Base-by-base conservation (phyloP, 768 basidiomycete genomes). In the Naematelia aurantialba region DNA sequence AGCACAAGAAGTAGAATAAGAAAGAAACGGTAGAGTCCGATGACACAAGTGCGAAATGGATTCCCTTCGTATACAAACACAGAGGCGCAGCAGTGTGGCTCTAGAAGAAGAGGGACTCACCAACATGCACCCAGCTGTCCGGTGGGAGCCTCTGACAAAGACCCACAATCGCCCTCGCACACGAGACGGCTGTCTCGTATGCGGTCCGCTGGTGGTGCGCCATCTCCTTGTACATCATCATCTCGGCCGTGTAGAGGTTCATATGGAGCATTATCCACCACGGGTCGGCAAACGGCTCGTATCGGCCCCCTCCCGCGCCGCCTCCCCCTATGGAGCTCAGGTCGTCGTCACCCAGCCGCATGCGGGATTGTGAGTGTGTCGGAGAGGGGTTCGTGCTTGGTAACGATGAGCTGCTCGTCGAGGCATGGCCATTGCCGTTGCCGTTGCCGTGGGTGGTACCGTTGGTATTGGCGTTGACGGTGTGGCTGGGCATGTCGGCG, bases 221-320 rank as follows among this genome's bases (percentile, higher is more conserved):
- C 61, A 67, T 67, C 46, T 76, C 74, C 42, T 65, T 60, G 53
- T 61, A 69, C 56, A 68, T 65, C 46, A 73, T 24, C 70, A 76
- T 72, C 47, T 76, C 72, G 10, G 74, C 72, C 2, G 63, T 61
- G 45, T 56, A 64, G 11, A 76, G 48, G 53, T 73, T 73, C 13
- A 62, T 50, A 46, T 71, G 70, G 1, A 65, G 48, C 53, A 63
- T 56, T 42, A 70, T 68, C 65, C 68, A 76, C 72, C 72, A 76
- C 24, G 72, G 74, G 53, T 76, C 70, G 2, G 39, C 26, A 3
- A 58, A 27, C 12, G 62, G 60, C 34, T 67, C 59, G 53, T 66
- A 67, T 17, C n/a, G 3, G 17, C 14, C 25, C 26, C 29, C 22
- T 17, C 49, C 49, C 4, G 49, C 27, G 39, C 3, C 2, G 48